Evolutionary conservation across 2,329 filamentous ascomycete genomes (phyloP).

Genomic region (Aspergillus sp.): DNA sequence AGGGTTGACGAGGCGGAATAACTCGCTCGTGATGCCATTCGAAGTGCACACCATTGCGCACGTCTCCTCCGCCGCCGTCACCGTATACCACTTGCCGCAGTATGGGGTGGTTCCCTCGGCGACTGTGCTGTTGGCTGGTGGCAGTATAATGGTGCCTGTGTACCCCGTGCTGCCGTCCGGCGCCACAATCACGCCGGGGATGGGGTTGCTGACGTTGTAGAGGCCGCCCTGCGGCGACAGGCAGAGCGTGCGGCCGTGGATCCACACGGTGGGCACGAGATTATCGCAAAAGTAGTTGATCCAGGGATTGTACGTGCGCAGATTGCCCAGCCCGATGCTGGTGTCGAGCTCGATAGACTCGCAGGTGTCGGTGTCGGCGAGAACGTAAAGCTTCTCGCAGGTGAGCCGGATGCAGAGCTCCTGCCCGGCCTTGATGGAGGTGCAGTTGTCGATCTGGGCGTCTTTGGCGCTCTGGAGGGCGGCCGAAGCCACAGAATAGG

Average conservation of each 20-base stretch:
- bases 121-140: conserved; percentile 15
- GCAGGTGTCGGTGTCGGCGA: conserved; percentile 2
- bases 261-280: conserved; percentile 5
- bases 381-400: not conserved
- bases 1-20: too few relatives aligned
- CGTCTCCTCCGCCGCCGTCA: too few relatives aligned
- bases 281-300: conserved; percentile 15
- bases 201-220: conserved; percentile 1
- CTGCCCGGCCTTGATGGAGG: not conserved
- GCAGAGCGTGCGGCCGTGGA: conserved; percentile 15
- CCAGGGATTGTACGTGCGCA: conserved; percentile 18
- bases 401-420: conserved; percentile 6
- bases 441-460: conserved; percentile 3
- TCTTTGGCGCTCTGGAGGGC: conserved; percentile 9
- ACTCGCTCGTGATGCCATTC: too few relatives aligned
- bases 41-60: too few relatives aligned
- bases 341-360: conserved; percentile 2
- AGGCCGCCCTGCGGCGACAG: conserved; percentile 9
- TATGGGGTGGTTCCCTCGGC: conserved; percentile 15
- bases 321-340: not conserved
- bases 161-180: conserved; percentile 6
- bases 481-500: conserved; percentile 13
- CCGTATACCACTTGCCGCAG: conserved; percentile 23
- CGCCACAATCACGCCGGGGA: not conserved
- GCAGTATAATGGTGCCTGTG: not conserved